A percentile compares a stretch with the other conserved stretches of the same genome.
phyloP scores from a whole-genome alignment of 257 asterid genomes.

The Plantago major region DNA sequence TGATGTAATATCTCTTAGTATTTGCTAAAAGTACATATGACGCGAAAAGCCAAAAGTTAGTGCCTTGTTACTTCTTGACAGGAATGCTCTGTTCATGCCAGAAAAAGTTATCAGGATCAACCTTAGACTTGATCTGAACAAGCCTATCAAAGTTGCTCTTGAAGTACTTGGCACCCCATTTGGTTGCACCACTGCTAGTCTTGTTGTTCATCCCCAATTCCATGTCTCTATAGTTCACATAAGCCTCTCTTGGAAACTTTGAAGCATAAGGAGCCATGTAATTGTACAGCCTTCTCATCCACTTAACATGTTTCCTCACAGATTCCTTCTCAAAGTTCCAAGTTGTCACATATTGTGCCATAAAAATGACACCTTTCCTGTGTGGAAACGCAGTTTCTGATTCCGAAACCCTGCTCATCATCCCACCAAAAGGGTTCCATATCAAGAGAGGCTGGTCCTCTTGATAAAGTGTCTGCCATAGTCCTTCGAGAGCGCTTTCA shows the following conservation, averaged over 20 bases:
- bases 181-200: neutral
- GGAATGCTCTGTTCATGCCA: conserved; percentile 19
- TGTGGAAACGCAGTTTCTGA: conserved; percentile 21
- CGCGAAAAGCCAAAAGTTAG: neutral
- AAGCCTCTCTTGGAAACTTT: conserved; percentile 14
- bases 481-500: conserved; percentile 18
- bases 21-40: neutral
- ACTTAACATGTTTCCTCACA: conserved; percentile 1
- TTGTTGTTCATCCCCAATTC: conserved; percentile 13
- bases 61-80: neutral
- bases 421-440: conserved; percentile 22
- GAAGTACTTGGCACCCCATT: conserved; percentile 10
- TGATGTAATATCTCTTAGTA: too few relatives aligned
- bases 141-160: conserved; percentile 11
- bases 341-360: conserved; percentile 14
- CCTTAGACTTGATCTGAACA: conserved; percentile 4
- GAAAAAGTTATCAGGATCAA: conserved; percentile 15
- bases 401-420: conserved; percentile 14
- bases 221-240: conserved; percentile 14
- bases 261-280: conserved; percentile 14
- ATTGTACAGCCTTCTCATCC: conserved; percentile 10
- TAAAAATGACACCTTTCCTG: conserved; percentile 20
- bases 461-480: conserved; percentile 11
- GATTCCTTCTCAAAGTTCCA: conserved; percentile 11
- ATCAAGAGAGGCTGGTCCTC: conserved; percentile 16